Conservation (phyloP, 2,329 filamentous ascomycete species). For the Colletotrichum shisoi region DNA sequence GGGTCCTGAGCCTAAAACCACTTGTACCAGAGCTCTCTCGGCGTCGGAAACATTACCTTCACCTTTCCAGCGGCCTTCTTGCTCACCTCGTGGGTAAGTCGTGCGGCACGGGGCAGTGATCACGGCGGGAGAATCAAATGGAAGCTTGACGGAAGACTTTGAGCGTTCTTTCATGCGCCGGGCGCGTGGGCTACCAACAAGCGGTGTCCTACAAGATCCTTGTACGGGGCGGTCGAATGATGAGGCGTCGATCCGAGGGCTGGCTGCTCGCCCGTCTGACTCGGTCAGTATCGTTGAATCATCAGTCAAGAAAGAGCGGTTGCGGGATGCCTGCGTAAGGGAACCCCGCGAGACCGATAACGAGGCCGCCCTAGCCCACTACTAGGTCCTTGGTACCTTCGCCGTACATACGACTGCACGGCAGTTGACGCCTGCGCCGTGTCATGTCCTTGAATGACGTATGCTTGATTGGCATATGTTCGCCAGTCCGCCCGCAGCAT, state of each 20-base stretch:
- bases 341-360: constrained; percentile 31
- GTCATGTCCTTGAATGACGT: constrained; percentile 4
- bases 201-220: background rate
- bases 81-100: too few relatives aligned
- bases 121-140: background rate
- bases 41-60: constrained; percentile 1
- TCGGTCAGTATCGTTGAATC: constrained; percentile 21
- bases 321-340: constrained; percentile 11
- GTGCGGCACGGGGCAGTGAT: constrained; percentile 13
- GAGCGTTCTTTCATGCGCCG: too few relatives aligned
- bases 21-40: background rate
- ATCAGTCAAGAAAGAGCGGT: background rate
- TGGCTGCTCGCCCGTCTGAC: background rate
- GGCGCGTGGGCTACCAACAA: background rate
- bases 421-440: constrained; percentile 1
- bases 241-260: background rate
- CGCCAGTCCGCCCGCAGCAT: background rate
- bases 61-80: background rate
- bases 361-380: constrained; percentile 11
- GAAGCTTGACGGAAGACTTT: background rate
- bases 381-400: too few relatives aligned
- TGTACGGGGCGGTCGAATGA: background rate
- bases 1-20: background rate
- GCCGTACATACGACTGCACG: background rate
- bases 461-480: background rate